Evolutionary conservation across 179 eudicot genomes (phyloP), one percentile per base, ranked within the genome.

Genomic region (Silene coronaria): DNA sequence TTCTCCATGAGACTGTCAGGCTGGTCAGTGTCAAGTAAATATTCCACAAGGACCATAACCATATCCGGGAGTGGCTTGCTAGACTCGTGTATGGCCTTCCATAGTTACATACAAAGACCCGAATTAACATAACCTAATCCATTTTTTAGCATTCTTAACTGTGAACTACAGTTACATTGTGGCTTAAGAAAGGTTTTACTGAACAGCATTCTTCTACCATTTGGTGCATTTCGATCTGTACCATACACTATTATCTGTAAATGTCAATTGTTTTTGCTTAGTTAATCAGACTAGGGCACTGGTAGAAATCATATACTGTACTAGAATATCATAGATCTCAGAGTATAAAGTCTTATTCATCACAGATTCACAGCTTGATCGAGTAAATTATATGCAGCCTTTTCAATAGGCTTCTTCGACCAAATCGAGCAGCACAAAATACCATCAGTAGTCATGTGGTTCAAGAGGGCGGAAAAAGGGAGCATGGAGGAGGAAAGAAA

Each of bases 401-500:
- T 63, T 76, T 75, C 27, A 63, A 69, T 84, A 88, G 90, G 80
- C 76, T 84, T 78, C 79, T 77, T 64, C 77, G 84, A 73, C 81
- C 80, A 24, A 83, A 61, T 80, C 82, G 76, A 81, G 78, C 75
- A 36, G 70, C 71, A 51, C 74, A 68, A 51, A 80, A 70, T 78
- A 80, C 68, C 68, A 66, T 28, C 70, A 71, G 17, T 34, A 77
- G 59, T 53, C 64, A 67, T 67, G 74, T 71, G 13, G 58, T 55
- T 64, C 84, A 83, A 36, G 76, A 65, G 63, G 85, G 79, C 70
- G 88, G 80, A 73, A 84, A 84, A 72, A 76, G 84, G 75, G 89
- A 82, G 32, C 90, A 85, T 82, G 83, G 84, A 77, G 68, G 76
- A 55, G 80, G 79, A 71, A 88, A 71, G 82, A 78, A 76, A 82